Evolutionary conservation across 768 basidiomycete species (phyloP), one percentile per base, ranked within the genome.

Genomic region (Lyophyllum decastes): DNA sequence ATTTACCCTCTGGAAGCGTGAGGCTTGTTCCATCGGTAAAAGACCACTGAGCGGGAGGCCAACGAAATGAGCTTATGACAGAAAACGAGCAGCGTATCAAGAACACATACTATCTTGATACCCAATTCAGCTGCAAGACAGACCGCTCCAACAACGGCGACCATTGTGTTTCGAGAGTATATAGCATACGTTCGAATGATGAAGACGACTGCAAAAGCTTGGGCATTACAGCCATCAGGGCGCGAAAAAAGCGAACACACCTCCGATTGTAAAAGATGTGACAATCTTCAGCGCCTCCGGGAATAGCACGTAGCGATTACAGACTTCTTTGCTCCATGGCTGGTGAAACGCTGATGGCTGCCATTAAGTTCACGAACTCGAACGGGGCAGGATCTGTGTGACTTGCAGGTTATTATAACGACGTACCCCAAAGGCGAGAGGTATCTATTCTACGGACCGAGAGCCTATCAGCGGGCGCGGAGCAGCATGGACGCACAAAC

Each of bases 271-370:
- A 17, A 67, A 63, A 0, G 71, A 52, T 4, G 71, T 74, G 9
- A 72, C 68, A 4, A 70, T 46, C 49, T 74, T 76, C 6, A 73
- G 49, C 9, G 72, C 73, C 53, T 75, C 75, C 1, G 75, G 74
- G 47, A 64, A 75, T 17, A 75, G 50, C 0, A 74, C 66, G 47
- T 74, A 75, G 7, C 68, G 63, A 48, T 72, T 63, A 57, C 74
- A 76, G 11, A 71, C 69, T 8, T 58, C 50, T 43, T 66, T 68
- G 25, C 62, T 70, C 74, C 74, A 76, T 25, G 65, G 66, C 46
- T 71, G 60, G 48, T 74, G 70, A 49, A 74, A 74, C 1, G 73
- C 75, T 75, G 40, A 26, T 1, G 0, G 2, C 30, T 27, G 12
- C 44, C 24, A 2, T 34, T 45, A 33, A 25, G 3, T 54, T 19